Evolutionary conservation across 805 yeast species (phyloP), one percentile per base, ranked within the genome.

Genomic region (Zygoascus biomembranicola): DNA sequence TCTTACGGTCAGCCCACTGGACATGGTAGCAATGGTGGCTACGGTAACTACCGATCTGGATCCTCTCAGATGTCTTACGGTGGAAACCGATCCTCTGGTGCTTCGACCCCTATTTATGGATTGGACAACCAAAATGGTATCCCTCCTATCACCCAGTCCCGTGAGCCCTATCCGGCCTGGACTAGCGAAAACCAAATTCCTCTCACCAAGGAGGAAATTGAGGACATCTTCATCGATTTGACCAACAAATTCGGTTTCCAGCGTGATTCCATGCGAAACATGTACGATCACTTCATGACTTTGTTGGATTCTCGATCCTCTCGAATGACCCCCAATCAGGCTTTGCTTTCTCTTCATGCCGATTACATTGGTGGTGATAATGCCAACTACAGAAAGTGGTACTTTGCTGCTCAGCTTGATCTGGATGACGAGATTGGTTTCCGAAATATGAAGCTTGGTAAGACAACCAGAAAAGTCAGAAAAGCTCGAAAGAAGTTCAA

Each of bases 111-210:
- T 19, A 81, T 88, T 61, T 87, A 87, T 66, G 95, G 94, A 43
- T 81, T 82, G 53, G 78, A 77, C 56, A 58, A 87, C 65, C 44
- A 43, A 28, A 73, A 83, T 77, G 84, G 88, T 68, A 62, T 85
- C 73, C 77, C 63, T 52, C 32, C 39, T 10, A n/a, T 46, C 16
- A 58, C 57, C 28, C 61, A 68, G 41, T 63, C 95, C 63, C 81
- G 90, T 46, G 94, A 94, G 70, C 99, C 99, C 35, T 94, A 92
- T 70, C 99, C 99, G 45, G 98, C 99, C 50, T 94, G 99, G 99
- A 87, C 97, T 26, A 95, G 95, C 47, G 98, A 94, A 71, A 90
- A 75, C 54, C 77, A 83, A 66, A 87, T 85, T 20, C 96, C 97
- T 8, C 77, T 94, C 47, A 76, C 86, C 49, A 77, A 80, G 58